Evolutionary conservation across 2,329 filamentous ascomycete species (phyloP).

Genomic region (Alternaria hordeiaustralica): DNA sequence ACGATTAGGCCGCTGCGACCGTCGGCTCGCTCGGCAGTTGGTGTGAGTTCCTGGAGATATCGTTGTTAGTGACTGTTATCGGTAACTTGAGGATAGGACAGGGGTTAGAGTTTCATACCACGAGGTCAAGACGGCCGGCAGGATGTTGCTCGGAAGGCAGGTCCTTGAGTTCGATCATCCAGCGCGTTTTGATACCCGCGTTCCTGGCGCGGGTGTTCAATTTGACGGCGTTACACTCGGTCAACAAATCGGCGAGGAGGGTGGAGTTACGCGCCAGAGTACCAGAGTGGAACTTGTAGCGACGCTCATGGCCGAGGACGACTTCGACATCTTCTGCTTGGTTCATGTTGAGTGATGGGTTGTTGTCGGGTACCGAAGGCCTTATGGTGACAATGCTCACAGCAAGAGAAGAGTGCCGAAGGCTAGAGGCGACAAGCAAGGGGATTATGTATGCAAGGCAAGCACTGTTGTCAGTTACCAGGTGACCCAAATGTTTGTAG

Average conservation of each 20-base stretch:
- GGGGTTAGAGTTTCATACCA: constrained; percentile 28
- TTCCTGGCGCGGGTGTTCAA: constrained; percentile 31
- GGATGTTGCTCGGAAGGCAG: constrained; percentile 26
- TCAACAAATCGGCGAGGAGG: constrained; percentile 40
- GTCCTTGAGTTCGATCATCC: constrained; percentile 42
- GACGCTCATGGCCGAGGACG: constrained; percentile 36
- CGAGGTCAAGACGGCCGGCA: constrained; percentile 31
- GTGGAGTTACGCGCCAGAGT: constrained; percentile 43
- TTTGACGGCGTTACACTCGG: constrained; percentile 36
- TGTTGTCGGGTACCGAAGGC: not conserved
- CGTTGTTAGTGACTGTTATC: not conserved
- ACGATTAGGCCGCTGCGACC: constrained; percentile 27
- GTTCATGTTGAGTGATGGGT: constrained; percentile 29
- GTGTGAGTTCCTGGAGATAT: constrained; percentile 40
- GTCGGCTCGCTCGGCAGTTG: constrained; percentile 37
- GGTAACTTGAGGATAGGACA: not conserved
- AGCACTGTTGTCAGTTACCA: not conserved
- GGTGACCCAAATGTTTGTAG: not conserved
- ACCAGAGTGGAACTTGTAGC: constrained; percentile 45
- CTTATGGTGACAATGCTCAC: not conserved
- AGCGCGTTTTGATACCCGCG: constrained; percentile 36
- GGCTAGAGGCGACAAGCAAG: not conserved
- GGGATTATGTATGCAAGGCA: not conserved
- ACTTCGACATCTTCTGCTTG: constrained; percentile 46
- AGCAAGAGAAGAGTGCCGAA: not conserved